Evolutionary conservation across 805 yeast species (phyloP).

Genomic region (Ogataea paradorogensis): DNA sequence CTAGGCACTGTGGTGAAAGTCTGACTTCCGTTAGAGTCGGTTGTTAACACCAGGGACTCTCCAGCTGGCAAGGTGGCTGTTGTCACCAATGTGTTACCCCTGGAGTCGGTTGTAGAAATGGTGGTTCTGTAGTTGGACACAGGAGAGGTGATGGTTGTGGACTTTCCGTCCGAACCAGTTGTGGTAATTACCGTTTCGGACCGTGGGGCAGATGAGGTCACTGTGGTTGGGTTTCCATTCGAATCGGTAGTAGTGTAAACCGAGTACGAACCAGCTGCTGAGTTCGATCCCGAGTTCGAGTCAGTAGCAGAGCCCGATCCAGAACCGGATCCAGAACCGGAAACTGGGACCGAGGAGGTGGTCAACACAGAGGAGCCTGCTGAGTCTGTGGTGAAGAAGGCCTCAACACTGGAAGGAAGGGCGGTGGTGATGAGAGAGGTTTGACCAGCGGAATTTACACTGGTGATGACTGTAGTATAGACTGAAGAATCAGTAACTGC

Average conservation of each 20-base stretch:
- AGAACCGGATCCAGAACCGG: background rate
- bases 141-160: background rate
- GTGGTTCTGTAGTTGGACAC: constrained; percentile 1
- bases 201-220: background rate
- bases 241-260: constrained; percentile 1
- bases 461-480: background rate
- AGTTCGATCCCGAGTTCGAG: background rate
- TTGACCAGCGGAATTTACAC: background rate
- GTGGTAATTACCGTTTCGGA: background rate
- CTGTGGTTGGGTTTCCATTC: background rate
- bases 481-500: background rate
- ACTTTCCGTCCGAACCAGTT: background rate
- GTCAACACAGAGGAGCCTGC: constrained; percentile 1
- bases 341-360: constrained; percentile 1
- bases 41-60: constrained; percentile 1
- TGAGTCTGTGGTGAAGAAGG: constrained; percentile 1
- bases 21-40: constrained; percentile 4
- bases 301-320: background rate
- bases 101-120: constrained; percentile 1
- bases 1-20: constrained; percentile 1
- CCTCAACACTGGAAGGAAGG: constrained; percentile 2
- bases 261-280: background rate
- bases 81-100: background rate
- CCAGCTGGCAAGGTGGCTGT: constrained; percentile 3
- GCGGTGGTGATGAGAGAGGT: constrained; percentile 4